phyloP scores from a whole-genome alignment of 2,329 filamentous ascomycete genomes.

The Sporothrix pallida region DNA sequence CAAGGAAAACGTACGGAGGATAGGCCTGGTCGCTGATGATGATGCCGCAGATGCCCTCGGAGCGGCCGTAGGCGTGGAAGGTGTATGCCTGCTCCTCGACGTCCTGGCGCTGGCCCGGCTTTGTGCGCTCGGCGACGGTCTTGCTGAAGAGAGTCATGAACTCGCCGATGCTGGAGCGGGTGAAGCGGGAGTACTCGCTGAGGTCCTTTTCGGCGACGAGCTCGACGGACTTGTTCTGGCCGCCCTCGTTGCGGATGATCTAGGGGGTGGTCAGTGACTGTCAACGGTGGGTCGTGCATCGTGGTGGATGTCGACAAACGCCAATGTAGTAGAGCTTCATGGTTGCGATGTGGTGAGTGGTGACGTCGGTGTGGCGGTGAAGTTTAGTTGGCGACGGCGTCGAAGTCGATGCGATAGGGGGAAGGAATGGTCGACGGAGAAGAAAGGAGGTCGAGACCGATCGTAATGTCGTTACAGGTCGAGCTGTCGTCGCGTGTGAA shows the following conservation, averaged over 20 bases:
- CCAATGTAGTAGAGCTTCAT: slow-evolving; percentile 92
- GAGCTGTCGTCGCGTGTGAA: not conserved
- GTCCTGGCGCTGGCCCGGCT: slow-evolving; percentile 79
- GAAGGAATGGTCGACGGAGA: not conserved
- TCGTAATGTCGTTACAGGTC: not conserved
- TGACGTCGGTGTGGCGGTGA: slow-evolving; percentile 20
- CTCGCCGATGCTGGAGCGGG: slow-evolving; percentile 54
- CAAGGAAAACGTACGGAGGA: too few relatives aligned
- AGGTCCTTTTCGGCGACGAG: slow-evolving; percentile 72
- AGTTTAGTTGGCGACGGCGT: not conserved
- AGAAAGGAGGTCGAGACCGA: not conserved
- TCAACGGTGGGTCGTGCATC: not conserved
- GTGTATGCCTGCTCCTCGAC: slow-evolving; percentile 72
- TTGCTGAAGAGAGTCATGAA: slow-evolving; percentile 81
- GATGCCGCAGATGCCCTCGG: slow-evolving; percentile 75
- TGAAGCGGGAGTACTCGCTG: slow-evolving; percentile 80
- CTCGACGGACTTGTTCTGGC: slow-evolving; percentile 33
- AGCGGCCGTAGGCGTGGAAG: slow-evolving; percentile 76
- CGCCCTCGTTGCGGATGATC: slow-evolving; percentile 77
- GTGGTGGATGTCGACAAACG: slow-evolving; percentile 54
- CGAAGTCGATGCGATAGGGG: not conserved
- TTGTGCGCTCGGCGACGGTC: slow-evolving; percentile 79
- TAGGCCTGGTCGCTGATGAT: slow-evolving; percentile 80
- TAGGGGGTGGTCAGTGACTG: slow-evolving; percentile 46
- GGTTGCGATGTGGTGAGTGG: slow-evolving; percentile 45